Conservation (phyloP, 805 yeast genomes). For the Cyberlindnera euphorbiae region DNA sequence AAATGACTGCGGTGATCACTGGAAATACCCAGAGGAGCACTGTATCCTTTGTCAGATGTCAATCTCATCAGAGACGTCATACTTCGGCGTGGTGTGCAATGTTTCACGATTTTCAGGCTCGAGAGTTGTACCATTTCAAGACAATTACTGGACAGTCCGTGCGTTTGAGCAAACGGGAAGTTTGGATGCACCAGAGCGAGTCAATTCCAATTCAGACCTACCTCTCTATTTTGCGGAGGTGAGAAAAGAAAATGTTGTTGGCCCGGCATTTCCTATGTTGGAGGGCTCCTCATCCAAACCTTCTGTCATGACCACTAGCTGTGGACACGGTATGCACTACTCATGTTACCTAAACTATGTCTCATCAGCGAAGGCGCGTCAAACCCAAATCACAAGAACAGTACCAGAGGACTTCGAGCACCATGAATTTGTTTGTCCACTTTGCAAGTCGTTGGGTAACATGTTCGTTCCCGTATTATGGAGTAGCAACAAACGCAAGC, state of each 20-base stretch:
- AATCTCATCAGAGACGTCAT: conserved; percentile 48
- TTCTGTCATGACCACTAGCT: conserved; percentile 48
- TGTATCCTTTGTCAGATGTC: conserved; percentile 84
- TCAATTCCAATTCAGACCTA: conserved; percentile 31
- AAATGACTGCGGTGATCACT: conserved; percentile 32
- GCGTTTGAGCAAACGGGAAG: conserved; percentile 45
- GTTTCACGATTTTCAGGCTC: conserved; percentile 55
- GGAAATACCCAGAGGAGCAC: conserved; percentile 70
- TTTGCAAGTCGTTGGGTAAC: conserved; percentile 84
- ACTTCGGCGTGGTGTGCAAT: conserved; percentile 72
- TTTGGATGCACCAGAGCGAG: conserved; percentile 14
- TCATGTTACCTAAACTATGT: conserved; percentile 67
- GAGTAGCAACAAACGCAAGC: conserved; percentile 38
- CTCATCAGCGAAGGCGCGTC: conserved; percentile 48
- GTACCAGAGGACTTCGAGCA: conserved; percentile 68
- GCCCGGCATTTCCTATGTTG: conserved; percentile 56
- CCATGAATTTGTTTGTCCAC: conserved; percentile 80
- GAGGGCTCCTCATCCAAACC: conserved; percentile 30
- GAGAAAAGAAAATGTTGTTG: conserved; percentile 43
- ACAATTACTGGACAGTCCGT: conserved; percentile 59
- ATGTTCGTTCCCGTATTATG: conserved; percentile 75
- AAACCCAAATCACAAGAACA: conserved; percentile 74
- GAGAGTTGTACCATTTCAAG: conserved; percentile 58
- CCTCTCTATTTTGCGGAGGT: conserved; percentile 31
- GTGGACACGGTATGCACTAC: conserved; percentile 94